Evolutionary conservation across 208 protist species (phyloP).

Genomic region (Acanthamoeba castellanii): DNA sequence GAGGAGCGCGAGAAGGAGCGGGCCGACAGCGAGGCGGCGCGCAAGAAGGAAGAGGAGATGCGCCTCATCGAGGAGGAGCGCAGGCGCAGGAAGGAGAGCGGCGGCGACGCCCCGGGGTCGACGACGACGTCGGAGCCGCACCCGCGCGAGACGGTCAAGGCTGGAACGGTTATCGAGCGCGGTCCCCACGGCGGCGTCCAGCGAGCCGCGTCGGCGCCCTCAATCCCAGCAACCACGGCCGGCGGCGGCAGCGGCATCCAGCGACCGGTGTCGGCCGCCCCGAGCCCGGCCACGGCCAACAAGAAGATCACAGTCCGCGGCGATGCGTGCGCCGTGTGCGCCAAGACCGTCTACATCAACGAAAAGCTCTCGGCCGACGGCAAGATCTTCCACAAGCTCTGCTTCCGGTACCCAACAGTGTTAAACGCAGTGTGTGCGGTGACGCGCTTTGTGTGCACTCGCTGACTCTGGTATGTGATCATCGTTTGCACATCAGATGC

Average conservation of each 20-base stretch:
- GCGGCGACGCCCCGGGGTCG: background rate
- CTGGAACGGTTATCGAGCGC: background rate
- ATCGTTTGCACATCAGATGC: constrained; percentile 51
- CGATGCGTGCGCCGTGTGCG: constrained; percentile 79
- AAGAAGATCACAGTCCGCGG: background rate
- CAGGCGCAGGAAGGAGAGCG: background rate
- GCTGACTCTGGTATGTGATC: background rate
- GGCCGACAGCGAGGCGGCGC: constrained; percentile 10
- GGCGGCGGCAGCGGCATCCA: constrained; percentile 15
- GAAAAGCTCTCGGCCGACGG: constrained; percentile 79
- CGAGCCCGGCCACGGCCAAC: background rate
- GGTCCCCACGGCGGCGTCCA: background rate
- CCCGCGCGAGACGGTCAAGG: background rate
- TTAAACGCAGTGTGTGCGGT: background rate
- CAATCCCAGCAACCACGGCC: background rate
- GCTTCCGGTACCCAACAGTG: constrained; percentile 76
- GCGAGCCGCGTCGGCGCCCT: background rate
- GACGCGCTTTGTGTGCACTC: background rate
- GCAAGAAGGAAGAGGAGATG: constrained; percentile 51
- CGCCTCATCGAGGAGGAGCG: background rate
- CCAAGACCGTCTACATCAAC: constrained; percentile 82
- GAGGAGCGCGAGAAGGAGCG: constrained; percentile 48
- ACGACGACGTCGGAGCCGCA: background rate
- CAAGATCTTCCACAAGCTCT: constrained; percentile 85
- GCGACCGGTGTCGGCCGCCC: background rate